phyloP scores from a whole-genome alignment of 345 rosid genomes.

The Populus simonii region DNA sequence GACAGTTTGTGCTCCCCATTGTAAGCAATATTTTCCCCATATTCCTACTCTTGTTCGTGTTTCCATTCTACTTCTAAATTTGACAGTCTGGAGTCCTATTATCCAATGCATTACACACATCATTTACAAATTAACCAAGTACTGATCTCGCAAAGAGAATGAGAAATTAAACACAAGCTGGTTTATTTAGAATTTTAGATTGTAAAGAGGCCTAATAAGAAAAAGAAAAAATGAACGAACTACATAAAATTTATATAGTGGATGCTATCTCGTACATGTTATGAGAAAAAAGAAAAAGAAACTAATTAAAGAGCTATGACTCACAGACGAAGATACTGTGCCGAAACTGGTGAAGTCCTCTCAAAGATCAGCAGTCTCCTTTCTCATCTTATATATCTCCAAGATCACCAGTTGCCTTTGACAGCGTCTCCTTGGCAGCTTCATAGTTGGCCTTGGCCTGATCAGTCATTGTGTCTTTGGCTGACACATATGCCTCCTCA shows the following conservation, averaged over 20 bases:
- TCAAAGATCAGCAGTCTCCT: slow-evolving; percentile 20
- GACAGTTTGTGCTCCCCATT: too few relatives aligned
- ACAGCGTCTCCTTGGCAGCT: slow-evolving; percentile 50
- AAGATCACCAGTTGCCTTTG: slow-evolving; percentile 38
- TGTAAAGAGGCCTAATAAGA: background rate
- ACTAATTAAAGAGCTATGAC: background rate
- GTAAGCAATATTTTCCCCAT: too few relatives aligned
- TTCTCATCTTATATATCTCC: slow-evolving; percentile 38
- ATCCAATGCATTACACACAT: background rate
- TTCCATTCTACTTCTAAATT: too few relatives aligned
- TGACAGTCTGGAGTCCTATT: too few relatives aligned
- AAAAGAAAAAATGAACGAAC: background rate
- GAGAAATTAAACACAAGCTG: background rate
- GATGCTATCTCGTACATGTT: background rate
- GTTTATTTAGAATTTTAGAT: background rate
- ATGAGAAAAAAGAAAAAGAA: background rate
- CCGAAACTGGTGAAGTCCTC: background rate
- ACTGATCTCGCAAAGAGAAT: too few relatives aligned
- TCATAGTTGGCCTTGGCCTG: slow-evolving; percentile 35
- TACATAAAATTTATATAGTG: background rate
- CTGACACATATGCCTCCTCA: slow-evolving; percentile 38
- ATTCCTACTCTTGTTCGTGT: too few relatives aligned
- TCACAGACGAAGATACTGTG: slow-evolving; percentile 12
- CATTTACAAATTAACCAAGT: background rate
- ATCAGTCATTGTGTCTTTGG: slow-evolving; percentile 32